phyloP scores from a whole-genome alignment of 768 basidiomycete genomes.

The Auriscalpium orientale region DNA sequence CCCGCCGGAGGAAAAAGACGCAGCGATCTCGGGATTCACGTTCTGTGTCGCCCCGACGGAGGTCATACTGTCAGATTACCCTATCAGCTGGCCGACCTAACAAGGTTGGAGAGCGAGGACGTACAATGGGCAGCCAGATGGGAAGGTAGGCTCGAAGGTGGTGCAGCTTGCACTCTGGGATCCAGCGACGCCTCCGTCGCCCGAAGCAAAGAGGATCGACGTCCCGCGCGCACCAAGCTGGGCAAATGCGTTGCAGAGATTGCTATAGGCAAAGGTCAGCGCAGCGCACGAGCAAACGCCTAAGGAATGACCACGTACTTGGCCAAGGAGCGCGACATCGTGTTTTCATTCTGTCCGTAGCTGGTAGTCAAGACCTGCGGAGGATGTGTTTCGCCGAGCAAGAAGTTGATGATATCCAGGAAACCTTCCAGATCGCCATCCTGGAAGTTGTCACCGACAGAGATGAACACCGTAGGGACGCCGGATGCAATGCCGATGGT shows the following conservation, averaged over 20 bases:
- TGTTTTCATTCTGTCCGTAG: background rate
- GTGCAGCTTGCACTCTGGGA: constrained; percentile 5
- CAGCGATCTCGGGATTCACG: constrained; percentile 19
- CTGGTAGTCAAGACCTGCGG: background rate
- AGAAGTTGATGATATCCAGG: constrained; percentile 23
- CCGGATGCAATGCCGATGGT: constrained; percentile 19
- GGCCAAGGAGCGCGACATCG: background rate
- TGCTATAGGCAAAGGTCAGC: background rate
- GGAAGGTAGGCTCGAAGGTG: constrained; percentile 10
- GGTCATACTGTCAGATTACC: constrained; percentile 15
- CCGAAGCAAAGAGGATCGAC: constrained; percentile 11
- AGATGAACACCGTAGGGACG: constrained; percentile 26
- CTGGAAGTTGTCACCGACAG: constrained; percentile 22
- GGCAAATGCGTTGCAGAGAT: constrained; percentile 7
- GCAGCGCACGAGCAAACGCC: too few species aligned
- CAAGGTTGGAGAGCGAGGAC: constrained; percentile 1
- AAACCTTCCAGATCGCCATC: constrained; percentile 25
- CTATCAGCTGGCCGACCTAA: too few species aligned
- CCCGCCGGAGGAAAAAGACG: constrained; percentile 15
- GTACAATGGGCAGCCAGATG: constrained; percentile 13
- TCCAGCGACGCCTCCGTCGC: constrained; percentile 15
- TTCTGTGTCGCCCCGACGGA: constrained; percentile 21
- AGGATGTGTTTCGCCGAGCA: constrained; percentile 11
- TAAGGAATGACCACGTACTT: background rate
- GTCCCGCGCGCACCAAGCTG: constrained; percentile 4